Evolutionary conservation across 2,329 filamentous ascomycete species (phyloP), one percentile per base, ranked within the genome.

Genomic region (Zymoseptoria brevis): DNA sequence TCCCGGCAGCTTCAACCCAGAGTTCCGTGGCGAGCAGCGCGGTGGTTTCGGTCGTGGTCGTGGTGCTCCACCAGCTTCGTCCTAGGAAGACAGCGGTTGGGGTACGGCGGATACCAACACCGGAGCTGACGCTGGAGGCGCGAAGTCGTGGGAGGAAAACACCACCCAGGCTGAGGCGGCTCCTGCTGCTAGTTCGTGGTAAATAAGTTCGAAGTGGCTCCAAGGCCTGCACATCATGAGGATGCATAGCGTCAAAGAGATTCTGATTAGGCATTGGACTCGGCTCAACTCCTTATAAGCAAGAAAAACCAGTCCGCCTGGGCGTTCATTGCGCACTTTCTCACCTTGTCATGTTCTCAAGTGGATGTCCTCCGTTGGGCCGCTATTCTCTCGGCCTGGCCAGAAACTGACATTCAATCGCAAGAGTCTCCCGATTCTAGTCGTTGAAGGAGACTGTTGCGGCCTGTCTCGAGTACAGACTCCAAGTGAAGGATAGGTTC

Each of bases 1-100:
- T 76, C 89, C 90, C 74, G 89, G 89, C 80, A 89, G 91, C 80
- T 96, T 94, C 79, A 87, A 88, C 81, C 91, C 91, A 76, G 86
- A 88, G 78, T 96, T 96, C 70, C 69, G 72, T 67, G 68, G 68
- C 24, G 54, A 56, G 22, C 63, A 66, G 67, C 53, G 68, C 66
- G 68, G 87, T 87, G 80, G 85, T 84, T 79, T 71, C 63, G 91
- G 90, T 76, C 89, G 90, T 86, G 90, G 90, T 79, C 88, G 89
- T 82, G 87, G 87, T 75, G 85, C 80, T 74, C 83, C 88, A 79
- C 85, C 72, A 58, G 68, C 69, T 64, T 59, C 64, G 58, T 69
- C 88, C 71, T 72, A 73, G 68, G 66, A 62, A 54, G 64, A 57
- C 54, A 62, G 57, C 60, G 56, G 60, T 45, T 62, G 60, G 60